A percentile compares a stretch with the other conserved stretches of the same genome.
These are phyloP conservation scores for Mrakia gelida DNA, from an alignment of 768 basidiomycete genomes.

Conservation along the genomic window DNA sequence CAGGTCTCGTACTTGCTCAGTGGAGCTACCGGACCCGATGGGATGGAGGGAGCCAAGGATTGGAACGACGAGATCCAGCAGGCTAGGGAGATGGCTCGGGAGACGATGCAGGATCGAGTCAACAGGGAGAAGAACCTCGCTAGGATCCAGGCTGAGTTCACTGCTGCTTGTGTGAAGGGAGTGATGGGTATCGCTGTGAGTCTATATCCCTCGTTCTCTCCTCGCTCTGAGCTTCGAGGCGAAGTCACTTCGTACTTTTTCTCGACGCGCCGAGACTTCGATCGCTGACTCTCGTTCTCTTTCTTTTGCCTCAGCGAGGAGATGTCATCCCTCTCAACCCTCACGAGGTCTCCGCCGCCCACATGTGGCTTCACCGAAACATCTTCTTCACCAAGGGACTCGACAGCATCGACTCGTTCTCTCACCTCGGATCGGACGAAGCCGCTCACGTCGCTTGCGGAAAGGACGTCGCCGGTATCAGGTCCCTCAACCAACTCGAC, in stretches of 20 bases:
- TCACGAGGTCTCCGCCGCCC: slow-evolving; percentile 45
- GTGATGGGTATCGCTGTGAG: slow-evolving; percentile 42
- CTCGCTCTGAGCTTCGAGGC: no score
- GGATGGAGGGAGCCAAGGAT: slow-evolving; percentile 47
- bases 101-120: slow-evolving; percentile 44
- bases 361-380: slow-evolving; percentile 49
- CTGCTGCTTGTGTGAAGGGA: slow-evolving; percentile 45
- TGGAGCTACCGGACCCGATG: slow-evolving; percentile 44
- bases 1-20: slow-evolving; percentile 49
- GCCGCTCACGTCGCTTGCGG: slow-evolving; percentile 47
- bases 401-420: slow-evolving; percentile 47
- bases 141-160: slow-evolving; percentile 47
- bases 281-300: not conserved
- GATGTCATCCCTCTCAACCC: slow-evolving; percentile 49
- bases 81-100: slow-evolving; percentile 46
- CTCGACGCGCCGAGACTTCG: not conserved
- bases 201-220: not conserved
- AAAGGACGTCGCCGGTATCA: slow-evolving; percentile 49
- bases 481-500: slow-evolving; percentile 48
- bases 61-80: slow-evolving; percentile 51
- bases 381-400: slow-evolving; percentile 50
- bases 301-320: slow-evolving; percentile 39
- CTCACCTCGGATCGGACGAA: slow-evolving; percentile 48
- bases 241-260: no score
- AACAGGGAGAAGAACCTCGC: slow-evolving; percentile 47